Base-by-base conservation (phyloP, 768 basidiomycete species). In the Agaricus bisporus region DNA sequence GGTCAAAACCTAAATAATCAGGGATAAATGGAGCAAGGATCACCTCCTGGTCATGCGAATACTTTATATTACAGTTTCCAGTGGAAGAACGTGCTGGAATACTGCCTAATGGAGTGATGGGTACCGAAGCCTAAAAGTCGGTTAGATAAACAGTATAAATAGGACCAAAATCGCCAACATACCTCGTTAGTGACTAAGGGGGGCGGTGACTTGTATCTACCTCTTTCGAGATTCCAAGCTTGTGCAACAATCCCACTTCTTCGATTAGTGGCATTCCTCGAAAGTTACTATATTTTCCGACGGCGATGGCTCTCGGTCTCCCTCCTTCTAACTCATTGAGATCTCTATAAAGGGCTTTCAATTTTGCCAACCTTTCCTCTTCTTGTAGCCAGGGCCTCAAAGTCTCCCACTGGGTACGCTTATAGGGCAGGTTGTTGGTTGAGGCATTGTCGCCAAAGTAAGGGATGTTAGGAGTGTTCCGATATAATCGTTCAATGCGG, bases 401-500 rank as follows among this genome's bases (percentile, higher is more conserved):
- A 6, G 36, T n/a, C 36, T 56, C 44, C 29, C 38, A 18, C 10
- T 26, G 48, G 18, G 25, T 15, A n/a, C 32, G 32, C 8, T 44
- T 14, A 8, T 15, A 46, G 5, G 39, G 20, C 9, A n/a, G 18
- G 12, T 29, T 20, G 6, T 26, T 17, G 3, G 12, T 12, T 5
- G 15, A 14, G 8, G 41, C 15, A 29, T 32, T 7, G 8, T 11
- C n/a, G 12, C 17, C 18, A 35, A 14, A 22, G 14, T 48, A n/a
- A 22, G 35, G 14, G 20, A 6, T 41, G 48, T 57, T 45, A 20
- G 58, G 54, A 41, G 60, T 61, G 35, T 52, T 58, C 9, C 58
- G 55, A 25, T 63, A 48, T 14, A 32, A 35, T 26, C 10, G 22
- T 18, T n/a, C 28, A 38, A 64, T 48, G 14, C 39, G 47, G 42